Evolutionary conservation across 345 rosid genomes (phyloP).

Genomic region (Lepidium africanum): DNA sequence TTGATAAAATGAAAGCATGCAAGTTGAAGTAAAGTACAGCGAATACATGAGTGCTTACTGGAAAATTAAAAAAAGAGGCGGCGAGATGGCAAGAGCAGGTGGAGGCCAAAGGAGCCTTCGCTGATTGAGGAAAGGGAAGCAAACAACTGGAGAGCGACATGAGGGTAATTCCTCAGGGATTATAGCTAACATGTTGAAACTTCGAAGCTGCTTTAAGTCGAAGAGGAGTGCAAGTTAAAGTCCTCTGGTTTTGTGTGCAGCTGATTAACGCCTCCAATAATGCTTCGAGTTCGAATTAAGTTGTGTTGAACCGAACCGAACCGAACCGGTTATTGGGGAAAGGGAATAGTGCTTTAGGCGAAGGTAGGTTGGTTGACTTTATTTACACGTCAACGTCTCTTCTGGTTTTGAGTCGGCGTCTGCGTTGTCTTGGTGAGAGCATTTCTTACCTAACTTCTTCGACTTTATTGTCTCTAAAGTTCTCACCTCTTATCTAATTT

Average conservation of each 20-base stretch:
- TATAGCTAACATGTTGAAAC: not conserved
- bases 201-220: not conserved
- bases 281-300: not conserved
- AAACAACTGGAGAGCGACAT: conserved; percentile 13
- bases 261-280: not conserved
- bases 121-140: conserved; percentile 18
- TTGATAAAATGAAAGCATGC: not conserved
- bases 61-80: conserved; percentile 1
- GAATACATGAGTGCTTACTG: not conserved
- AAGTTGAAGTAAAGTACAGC: not conserved
- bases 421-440: not conserved
- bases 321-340: conserved; percentile 3
- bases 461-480: conserved; percentile 17
- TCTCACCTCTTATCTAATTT: not conserved
- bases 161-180: not conserved
- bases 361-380: conserved; percentile 19
- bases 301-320: not conserved
- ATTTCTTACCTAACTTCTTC: not conserved
- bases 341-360: conserved; percentile 1
- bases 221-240: not conserved
- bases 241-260: not conserved
- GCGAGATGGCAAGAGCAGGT: conserved; percentile 9
- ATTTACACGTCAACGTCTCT: conserved; percentile 18
- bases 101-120: not conserved
- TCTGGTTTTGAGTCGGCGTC: conserved; percentile 24